Percentiles rank a stretch among this genome's conserved stretches.
Evolutionary conservation across 345 rosid genomes (phyloP).

Genomic region (Dipteronia dyeriana): DNA sequence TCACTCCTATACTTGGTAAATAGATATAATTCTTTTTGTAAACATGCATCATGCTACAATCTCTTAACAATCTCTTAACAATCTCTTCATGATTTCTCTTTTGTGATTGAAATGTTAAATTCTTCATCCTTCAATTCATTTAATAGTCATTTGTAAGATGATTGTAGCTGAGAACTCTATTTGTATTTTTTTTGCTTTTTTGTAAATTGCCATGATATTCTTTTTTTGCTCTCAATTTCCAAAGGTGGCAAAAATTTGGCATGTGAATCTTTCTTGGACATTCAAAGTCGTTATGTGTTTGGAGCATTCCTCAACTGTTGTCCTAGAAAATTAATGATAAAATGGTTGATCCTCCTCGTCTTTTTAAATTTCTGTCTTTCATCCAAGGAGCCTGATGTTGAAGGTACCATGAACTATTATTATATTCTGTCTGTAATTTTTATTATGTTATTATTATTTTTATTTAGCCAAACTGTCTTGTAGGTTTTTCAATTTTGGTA

Average conservation of each 20-base stretch:
- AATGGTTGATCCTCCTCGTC: constrained; percentile 42
- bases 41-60: background rate
- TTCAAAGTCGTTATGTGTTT: constrained; percentile 14
- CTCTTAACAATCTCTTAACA: background rate
- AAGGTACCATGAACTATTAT: constrained; percentile 46
- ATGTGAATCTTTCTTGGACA: constrained; percentile 20
- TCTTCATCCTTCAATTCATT: background rate
- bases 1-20: background rate
- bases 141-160: background rate
- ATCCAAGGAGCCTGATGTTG: constrained; percentile 58
- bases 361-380: constrained; percentile 39
- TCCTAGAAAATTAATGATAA: constrained; percentile 30
- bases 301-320: constrained; percentile 32
- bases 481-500: background rate
- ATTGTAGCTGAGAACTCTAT: background rate
- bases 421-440: background rate
- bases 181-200: background rate
- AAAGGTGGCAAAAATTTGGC: constrained; percentile 29
- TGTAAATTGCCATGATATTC: background rate
- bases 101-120: constrained; percentile 13
- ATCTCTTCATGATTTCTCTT: background rate
- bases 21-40: too few relatives aligned
- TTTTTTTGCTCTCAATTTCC: constrained; percentile 24
- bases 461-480: background rate
- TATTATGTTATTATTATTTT: background rate